Conservation (phyloP, 2,329 filamentous ascomycete species). For the Coniochaeta sp. region DNA sequence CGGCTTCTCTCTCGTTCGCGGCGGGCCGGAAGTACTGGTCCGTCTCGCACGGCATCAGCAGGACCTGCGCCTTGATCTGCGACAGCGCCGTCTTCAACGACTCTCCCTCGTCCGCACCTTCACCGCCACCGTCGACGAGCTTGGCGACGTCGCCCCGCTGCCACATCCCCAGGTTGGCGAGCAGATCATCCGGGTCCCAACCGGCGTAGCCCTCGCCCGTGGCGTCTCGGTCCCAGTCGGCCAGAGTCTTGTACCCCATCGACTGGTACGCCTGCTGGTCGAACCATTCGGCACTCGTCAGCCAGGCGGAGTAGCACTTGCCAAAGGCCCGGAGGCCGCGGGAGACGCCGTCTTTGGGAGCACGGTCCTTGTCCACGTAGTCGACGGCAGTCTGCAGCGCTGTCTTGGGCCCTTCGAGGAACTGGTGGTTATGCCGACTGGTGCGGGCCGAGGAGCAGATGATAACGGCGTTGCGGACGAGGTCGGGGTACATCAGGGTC, state of each 20-base stretch:
- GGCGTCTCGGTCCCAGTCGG: constrained; percentile 25
- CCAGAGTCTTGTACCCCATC: constrained; percentile 25
- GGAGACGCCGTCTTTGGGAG: constrained; percentile 11
- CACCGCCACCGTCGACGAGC: constrained; percentile 5
- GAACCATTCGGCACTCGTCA: constrained; percentile 39
- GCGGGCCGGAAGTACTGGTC: constrained; percentile 57
- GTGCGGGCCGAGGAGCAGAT: constrained; percentile 39
- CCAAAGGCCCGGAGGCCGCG: constrained; percentile 36
- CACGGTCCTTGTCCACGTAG: constrained; percentile 25
- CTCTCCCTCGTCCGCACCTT: constrained; percentile 12
- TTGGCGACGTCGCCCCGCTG: constrained; percentile 29
- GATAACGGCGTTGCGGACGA: constrained; percentile 30
- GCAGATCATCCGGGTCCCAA: constrained; percentile 36
- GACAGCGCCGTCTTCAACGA: constrained; percentile 46
- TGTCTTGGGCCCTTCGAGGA: constrained; percentile 37
- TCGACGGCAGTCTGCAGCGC: constrained; percentile 32
- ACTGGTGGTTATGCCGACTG: constrained; percentile 37
- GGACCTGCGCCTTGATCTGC: constrained; percentile 52
- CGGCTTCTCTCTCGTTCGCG: constrained; percentile 24
- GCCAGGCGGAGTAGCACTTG: constrained; percentile 37
- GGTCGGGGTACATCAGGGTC: constrained; percentile 33
- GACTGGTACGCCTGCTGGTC: constrained; percentile 29
- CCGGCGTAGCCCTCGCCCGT: constrained; percentile 23
- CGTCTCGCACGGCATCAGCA: constrained; percentile 55
- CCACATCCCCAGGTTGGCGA: constrained; percentile 36